Evolutionary conservation across 306 rosid genomes (phyloP).

Genomic region (Nissolia schottii): DNA sequence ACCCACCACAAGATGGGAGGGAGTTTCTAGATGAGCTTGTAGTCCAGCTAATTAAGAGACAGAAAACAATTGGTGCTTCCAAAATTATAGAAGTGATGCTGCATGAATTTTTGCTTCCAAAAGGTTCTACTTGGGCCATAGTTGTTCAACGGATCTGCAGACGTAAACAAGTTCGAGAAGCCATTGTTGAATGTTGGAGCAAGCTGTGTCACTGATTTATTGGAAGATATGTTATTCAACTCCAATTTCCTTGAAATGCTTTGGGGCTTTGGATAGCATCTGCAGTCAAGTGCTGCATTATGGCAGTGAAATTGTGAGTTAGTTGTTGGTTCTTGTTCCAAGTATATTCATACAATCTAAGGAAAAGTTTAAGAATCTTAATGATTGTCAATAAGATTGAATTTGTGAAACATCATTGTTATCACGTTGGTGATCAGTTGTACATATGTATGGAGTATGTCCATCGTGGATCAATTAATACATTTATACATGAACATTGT

Average conservation of each 20-base stretch:
- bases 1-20: conserved; percentile 82
- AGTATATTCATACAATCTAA: background rate
- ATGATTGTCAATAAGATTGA: conserved; percentile 8
- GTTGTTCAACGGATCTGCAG: conserved; percentile 61
- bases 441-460: conserved; percentile 90
- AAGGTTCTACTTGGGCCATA: conserved; percentile 74
- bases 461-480: conserved; percentile 77
- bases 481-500: conserved; percentile 64
- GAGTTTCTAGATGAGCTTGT: conserved; percentile 86
- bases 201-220: conserved; percentile 43
- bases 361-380: background rate
- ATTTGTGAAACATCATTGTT: conserved; percentile 2
- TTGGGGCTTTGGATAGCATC: background rate
- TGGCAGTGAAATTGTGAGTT: conserved; percentile 83
- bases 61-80: conserved; percentile 55
- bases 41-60: conserved; percentile 59
- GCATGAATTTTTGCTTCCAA: conserved; percentile 54
- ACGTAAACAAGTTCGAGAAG: conserved; percentile 42
- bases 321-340: conserved; percentile 9
- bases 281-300: conserved; percentile 79
- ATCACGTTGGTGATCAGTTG: conserved; percentile 67
- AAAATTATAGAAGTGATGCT: conserved; percentile 69
- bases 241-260: background rate
- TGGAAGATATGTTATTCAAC: conserved; percentile 15
- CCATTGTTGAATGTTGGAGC: conserved; percentile 61